These are phyloP conservation scores for Cladosporium phlei DNA, from an alignment of 2,329 filamentous ascomycete species.

Conservation along the genomic window DNA sequence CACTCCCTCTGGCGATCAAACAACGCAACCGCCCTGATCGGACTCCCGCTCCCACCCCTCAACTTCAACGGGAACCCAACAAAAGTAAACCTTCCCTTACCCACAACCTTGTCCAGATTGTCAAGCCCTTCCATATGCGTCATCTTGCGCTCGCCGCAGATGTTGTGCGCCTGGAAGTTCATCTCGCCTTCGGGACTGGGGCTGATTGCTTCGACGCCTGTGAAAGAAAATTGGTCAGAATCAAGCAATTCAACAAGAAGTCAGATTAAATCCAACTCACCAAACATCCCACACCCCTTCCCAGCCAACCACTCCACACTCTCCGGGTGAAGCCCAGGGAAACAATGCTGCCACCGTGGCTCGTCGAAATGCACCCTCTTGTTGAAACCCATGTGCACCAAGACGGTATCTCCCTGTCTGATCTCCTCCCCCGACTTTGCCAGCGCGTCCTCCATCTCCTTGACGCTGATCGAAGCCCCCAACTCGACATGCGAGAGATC, in stretches of 20 bases:
- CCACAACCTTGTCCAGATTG: slow-evolving; percentile 24
- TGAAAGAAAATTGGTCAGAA: background rate
- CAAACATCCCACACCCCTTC: slow-evolving; percentile 26
- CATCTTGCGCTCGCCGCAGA: slow-evolving; percentile 24
- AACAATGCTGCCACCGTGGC: slow-evolving; percentile 28
- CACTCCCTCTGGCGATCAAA: too few relatives aligned
- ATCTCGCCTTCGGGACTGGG: slow-evolving; percentile 26
- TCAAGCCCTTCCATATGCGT: slow-evolving; percentile 28
- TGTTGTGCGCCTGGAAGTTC: slow-evolving; percentile 27
- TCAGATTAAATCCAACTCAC: slow-evolving; percentile 1
- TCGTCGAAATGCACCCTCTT: slow-evolving; percentile 22
- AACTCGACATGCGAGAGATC: slow-evolving; percentile 26
- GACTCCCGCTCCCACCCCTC: slow-evolving; percentile 26
- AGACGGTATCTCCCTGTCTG: slow-evolving; percentile 22
- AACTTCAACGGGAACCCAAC: slow-evolving; percentile 26
- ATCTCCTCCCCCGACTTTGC: slow-evolving; percentile 22
- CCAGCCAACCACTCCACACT: slow-evolving; percentile 26
- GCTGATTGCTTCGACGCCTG: slow-evolving; percentile 23
- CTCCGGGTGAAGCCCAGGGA: slow-evolving; percentile 24
- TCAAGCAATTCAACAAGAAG: background rate
- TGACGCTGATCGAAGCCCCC: slow-evolving; percentile 20
- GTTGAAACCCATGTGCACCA: slow-evolving; percentile 27
- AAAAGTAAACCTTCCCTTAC: slow-evolving; percentile 23
- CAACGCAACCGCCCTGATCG: slow-evolving; percentile 25
- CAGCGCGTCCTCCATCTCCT: slow-evolving; percentile 24